Evolutionary conservation across 1,284 basidiomycete genomes (phyloP), one percentile per base, ranked within the genome.

Genomic region (Cryptococcus wingfieldii): DNA sequence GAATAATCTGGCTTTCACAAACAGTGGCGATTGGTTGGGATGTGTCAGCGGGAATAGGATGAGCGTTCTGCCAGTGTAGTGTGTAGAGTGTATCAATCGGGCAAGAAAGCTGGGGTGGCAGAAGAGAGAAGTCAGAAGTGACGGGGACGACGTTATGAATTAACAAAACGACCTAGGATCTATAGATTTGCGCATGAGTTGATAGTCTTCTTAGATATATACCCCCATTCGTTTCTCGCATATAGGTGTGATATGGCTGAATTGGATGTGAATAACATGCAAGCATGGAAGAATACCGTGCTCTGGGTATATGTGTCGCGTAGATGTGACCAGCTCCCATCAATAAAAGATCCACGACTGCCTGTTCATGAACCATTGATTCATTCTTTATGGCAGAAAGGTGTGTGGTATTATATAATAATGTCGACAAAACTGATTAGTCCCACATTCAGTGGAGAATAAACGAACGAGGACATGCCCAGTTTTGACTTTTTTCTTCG

Each of bases 11-110:
- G 88, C 89, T 4, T 96, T 91, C 88, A 61, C 59, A 51, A 69
- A 56, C 53, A 66, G 50, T 58, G 90, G 90, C 10, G 90, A 95
- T 75, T 95, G 90, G 89, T 77, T 97, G n/a, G 92, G 88, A 8
- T 84, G 91, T 63, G 86, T 90, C 46, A 87, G 86, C 66, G 91
- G 92, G 19, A 89, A 85, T 75, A 83, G 82, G 23, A 83, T 96
- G 66, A 90, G 87, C 73, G 84, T 88, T 38, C 75, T 93, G 68
- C 89, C 87, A 77, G 86, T 90, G 58, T 92, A 68, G 47, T 12
- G 10, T 34, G 48, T 31, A 38, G 2, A n/a, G 28, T 51, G 3
- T 23, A 23, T 23, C 23, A 23, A 23, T 23, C 23, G 23, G 23
- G 23, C 23, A 23, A 23, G 23, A 28, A 9, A 5, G 42, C 42